Base-by-base conservation (phyloP, 148 eudicot species). In the Camellia granthamiana region DNA sequence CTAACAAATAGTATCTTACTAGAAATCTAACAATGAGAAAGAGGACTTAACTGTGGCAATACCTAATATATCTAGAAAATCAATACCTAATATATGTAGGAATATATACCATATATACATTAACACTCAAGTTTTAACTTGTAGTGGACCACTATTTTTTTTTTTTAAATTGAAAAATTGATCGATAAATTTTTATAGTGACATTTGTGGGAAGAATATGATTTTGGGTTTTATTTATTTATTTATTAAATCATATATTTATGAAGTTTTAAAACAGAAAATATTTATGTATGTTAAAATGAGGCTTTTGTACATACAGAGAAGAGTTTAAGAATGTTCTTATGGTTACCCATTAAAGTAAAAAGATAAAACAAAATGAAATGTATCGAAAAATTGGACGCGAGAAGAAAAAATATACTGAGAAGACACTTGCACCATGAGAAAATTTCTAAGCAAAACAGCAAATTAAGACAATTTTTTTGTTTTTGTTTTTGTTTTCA, bases 71-170 rank as follows among this genome's bases (percentile, higher is more conserved):
- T n/a, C n/a, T n/a, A n/a, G n/a, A n/a, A n/a, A n/a, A n/a, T n/a
- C n/a, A n/a, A n/a, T n/a, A n/a, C n/a, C n/a, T n/a, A n/a, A n/a
- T n/a, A n/a, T n/a, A n/a, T n/a, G n/a, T n/a, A n/a, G n/a, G n/a
- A n/a, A n/a, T n/a, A n/a, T n/a, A n/a, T n/a, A n/a, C n/a, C n/a
- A n/a, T n/a, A n/a, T n/a, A n/a, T n/a, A n/a, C n/a, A n/a, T n/a
- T n/a, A n/a, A n/a, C n/a, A n/a, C 75, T 87, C 89, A 69, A 89
- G 91, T 54, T 83, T 81, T 72, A 75, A 84, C 62, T 92, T 85
- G 41, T 88, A 84, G 64, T 41, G 79, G 81, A 77, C 80, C 69
- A 41, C 52, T 6, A 75, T 2, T 54, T 41, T 76, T 2, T 54
- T 41, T 76, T 30, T 66, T 30, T 76, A 74, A 61, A 71, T 81